Base-by-base conservation (phyloP, 2,329 filamentous ascomycete species). In the Sclerotinia nivalis region DNA sequence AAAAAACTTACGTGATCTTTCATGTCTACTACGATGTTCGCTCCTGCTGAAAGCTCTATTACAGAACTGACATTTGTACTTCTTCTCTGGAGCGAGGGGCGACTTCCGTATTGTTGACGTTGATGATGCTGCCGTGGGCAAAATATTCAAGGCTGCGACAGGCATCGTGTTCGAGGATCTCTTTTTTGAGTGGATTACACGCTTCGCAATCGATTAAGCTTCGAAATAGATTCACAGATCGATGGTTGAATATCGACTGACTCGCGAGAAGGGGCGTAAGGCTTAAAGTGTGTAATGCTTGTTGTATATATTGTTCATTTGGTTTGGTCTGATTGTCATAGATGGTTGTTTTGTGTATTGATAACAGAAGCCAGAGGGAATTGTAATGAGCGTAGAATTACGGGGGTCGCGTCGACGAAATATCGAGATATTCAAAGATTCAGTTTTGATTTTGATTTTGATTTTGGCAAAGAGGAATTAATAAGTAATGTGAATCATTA, bases 31-130 rank as follows among this genome's bases (percentile, higher is more conserved):
- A 77, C 96, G 89, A 82, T 99, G 96, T 83, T 99, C 96, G 81
- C 93, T 97, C 81, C 96, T 88, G 84, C 94, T 97, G 82, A 99
- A 99, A 74, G 96, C 96, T 82, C 96, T 88, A 83, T 94, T 94
- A 85, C 96, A 98, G 83, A 97, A 98, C 85, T 97, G 93, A 84
- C 96, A 99, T 82, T 98, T 97, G 89, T 99, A 99, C 83, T 97
- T 97, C 86, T 96, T 95, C 85, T 98, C 96, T 69, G 94, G 93
- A 76, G 89, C 90, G 76, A 90, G 83, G 72, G 91, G 85, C 75
- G 90, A 82, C 83, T 96, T 97, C 82, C 92, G 89, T 78, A 90
- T 86, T 77, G 88, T 87, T 80, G 91, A 87, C 7, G 65, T 61
- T 79, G 89, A 70, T 79, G 93, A 88, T 79, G 88, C 84, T 79